Base-by-base conservation (phyloP, 495 filamentous ascomycete species). In the Thozetella sp. region DNA sequence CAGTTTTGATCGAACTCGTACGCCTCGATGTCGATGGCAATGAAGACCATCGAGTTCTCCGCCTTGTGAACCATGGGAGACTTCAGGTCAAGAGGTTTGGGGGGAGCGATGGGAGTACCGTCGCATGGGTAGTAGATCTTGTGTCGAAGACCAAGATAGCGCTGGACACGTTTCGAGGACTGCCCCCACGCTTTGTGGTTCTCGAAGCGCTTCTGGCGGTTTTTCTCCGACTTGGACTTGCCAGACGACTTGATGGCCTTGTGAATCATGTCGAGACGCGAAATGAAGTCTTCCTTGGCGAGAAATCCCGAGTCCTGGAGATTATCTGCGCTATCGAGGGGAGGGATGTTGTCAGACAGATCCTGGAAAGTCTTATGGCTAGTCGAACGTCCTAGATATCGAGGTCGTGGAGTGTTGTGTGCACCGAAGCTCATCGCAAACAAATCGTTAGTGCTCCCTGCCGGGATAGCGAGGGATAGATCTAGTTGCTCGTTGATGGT, bases 11-110 rank as follows among this genome's bases (percentile, higher is more conserved):
- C 74, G 24, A 70, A 67, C 72, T 98, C 94, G 61, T 87, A 94
- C 9, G 87, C 84, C 70, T 99, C 95, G 26, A 93, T 68, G 66
- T 99, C 94, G 48, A 97, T 74, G 60, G 81, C 86, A 57, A 97
- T 76, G 64, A 99, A 92, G 22, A 96, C 75, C 1, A 89, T 83
- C 4, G 65, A 67, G 6, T 62, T 27, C 37, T 81, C 76, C 22
- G 75, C 62, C 19, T 80, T 72, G 62, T 85, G 85, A 1, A 76
- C 71, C 56, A 63, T 63, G 17, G 68, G 62, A 24, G 40, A 59
- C 19, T 51, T 53, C 54, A 69, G 55, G 25, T 68, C 56, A 25
- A 65, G 53, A 13, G 54, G n/a, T 23, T 37, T 53, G 15, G 48
- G 30, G 17, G 25, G n/a, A 1, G n/a, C 22, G n/a, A 48, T 48